These are phyloP conservation scores for Populus hybrid DNA, from an alignment of 441 rosid species.

Conservation along the genomic window DNA sequence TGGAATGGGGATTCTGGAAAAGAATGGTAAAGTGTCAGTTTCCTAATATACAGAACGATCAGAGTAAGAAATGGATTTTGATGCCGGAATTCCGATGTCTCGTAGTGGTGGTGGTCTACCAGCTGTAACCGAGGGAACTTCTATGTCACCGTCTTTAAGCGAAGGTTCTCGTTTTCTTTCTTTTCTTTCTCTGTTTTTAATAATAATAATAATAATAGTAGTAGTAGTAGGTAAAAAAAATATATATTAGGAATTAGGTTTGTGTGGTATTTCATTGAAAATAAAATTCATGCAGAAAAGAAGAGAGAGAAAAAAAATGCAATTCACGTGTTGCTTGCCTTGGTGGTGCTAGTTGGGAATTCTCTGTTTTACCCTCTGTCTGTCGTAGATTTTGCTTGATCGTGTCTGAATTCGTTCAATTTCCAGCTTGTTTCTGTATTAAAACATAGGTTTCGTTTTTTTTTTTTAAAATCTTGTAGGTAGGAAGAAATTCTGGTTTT, in stretches of 20 bases:
- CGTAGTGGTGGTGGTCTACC: constrained; percentile 30
- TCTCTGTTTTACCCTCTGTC: constrained; percentile 12
- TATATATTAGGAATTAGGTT: neutral
- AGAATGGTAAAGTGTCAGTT: constrained; percentile 17
- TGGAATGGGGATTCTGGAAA: constrained; percentile 38
- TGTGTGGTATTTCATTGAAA: neutral
- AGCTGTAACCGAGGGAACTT: constrained; percentile 38
- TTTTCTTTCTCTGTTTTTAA: neutral
- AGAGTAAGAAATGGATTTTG: constrained; percentile 59
- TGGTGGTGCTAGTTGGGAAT: neutral
- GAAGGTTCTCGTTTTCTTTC: constrained; percentile 37
- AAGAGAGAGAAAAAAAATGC: neutral
- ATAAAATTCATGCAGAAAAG: neutral
- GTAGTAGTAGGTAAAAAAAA: too few species aligned
- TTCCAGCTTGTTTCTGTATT: neutral
- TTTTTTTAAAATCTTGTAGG: neutral
- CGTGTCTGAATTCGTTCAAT: neutral
- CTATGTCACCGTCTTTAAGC: constrained; percentile 55
- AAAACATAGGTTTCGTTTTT: neutral
- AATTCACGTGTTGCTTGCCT: neutral
- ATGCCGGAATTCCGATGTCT: constrained; percentile 75
- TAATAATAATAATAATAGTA: neutral
- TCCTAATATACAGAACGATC: constrained; percentile 36
- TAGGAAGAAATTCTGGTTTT: neutral
- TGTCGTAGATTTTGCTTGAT: neutral